Evolutionary conservation across 208 protist genomes (phyloP), one percentile per base, ranked within the genome.

Genomic region (Acanthamoeba sp.): DNA sequence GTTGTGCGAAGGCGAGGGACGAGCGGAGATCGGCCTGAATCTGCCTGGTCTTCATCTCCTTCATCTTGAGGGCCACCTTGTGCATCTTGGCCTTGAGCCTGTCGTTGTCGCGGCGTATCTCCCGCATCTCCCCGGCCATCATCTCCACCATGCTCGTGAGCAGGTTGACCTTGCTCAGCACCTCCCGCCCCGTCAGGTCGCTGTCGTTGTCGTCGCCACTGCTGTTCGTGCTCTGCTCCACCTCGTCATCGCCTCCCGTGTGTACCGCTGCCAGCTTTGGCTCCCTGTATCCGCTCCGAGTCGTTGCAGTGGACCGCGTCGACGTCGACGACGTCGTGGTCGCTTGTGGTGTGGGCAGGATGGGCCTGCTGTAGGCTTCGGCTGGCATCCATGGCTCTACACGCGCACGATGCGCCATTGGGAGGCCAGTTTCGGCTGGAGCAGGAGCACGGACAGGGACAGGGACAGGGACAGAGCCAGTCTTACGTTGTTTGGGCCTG

Each of bases 101-200:
- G 1, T 87, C 78, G 40, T 87, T 22, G n/a, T 50, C 78, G 9
- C 48, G 38, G 2, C 78, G 78, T 27, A 87, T 36, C 78, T 62
- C 29, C 32, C 78, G 78, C 78, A 87, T 87, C 48, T 87, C 42
- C 16, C 45, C 78, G 45, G 78, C 78, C 78, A 87, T 52, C 45
- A 87, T 59, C 27, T 87, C 78, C 78, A 87, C 45, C 78, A 87
- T 87, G 45, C 29, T 59, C 42, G 78, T 59, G 0, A 87, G 78
- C 38, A 87, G 78, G 48, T 36, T 36, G n/a, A 87, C 45, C 45
- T 87, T 50, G 78, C 32, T 20, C 24, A 87, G 78, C 29, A 87
- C 78, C 34, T 87, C 45, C 18, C 1, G 16, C 6, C 62, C n/a
- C 36, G 10, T 36, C 12, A 24, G 10, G 62, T 69, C 62, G 12